Evolutionary conservation across 2,329 filamentous ascomycete genomes (phyloP).

Genomic region (Paramyrothecium roridum): DNA sequence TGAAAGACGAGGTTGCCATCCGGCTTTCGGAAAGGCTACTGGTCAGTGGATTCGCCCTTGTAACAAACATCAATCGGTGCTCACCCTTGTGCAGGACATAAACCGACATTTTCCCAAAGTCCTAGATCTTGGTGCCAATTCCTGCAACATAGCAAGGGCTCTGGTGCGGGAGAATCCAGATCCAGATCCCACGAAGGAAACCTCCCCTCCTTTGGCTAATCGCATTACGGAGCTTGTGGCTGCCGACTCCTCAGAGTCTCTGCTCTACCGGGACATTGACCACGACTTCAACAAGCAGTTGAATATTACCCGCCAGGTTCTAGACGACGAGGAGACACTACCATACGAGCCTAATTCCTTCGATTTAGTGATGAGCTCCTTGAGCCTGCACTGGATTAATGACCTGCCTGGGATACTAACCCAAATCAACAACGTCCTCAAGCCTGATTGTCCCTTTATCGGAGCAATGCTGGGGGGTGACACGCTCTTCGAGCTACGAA

Average conservation of each 20-base stretch:
- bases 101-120: constrained; percentile 81
- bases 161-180: constrained; percentile 70
- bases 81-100: constrained; percentile 64
- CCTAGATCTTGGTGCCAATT: constrained; percentile 91
- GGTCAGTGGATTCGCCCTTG: constrained; percentile 38
- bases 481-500: constrained; percentile 88
- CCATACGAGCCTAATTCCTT: constrained; percentile 76
- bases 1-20: constrained; percentile 87
- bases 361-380: constrained; percentile 83
- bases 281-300: constrained; percentile 73
- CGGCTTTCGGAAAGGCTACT: constrained; percentile 83
- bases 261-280: constrained; percentile 77
- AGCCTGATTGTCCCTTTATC: constrained; percentile 88
- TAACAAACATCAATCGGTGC: not conserved
- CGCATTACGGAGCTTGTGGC: constrained; percentile 74
- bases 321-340: constrained; percentile 71
- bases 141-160: constrained; percentile 87
- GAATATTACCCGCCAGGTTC: constrained; percentile 68
- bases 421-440: constrained; percentile 82
- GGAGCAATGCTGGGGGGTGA: constrained; percentile 97
- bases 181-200: constrained; percentile 50
- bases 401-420: constrained; percentile 82
- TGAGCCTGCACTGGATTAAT: constrained; percentile 97
- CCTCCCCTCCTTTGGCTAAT: constrained; percentile 63
- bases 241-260: constrained; percentile 72